These are phyloP conservation scores for Ramichloridium luteum DNA, from an alignment of 2,329 filamentous ascomycete species.

Conservation along the genomic window DNA sequence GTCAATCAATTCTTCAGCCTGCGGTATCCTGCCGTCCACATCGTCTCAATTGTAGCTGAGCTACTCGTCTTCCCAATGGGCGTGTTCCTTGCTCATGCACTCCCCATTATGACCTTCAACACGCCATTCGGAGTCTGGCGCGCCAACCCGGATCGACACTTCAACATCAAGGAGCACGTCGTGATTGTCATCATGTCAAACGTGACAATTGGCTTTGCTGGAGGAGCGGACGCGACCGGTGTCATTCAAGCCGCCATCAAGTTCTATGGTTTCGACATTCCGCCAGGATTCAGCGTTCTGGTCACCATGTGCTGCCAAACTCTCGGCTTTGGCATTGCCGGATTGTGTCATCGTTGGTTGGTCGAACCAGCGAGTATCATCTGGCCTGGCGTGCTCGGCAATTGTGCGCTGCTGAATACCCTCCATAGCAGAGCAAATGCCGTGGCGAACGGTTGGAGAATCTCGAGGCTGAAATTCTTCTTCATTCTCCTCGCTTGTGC, in stretches of 20 bases:
- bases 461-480: constrained; percentile 77
- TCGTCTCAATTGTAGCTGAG: constrained; percentile 77
- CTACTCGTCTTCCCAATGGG: constrained; percentile 76
- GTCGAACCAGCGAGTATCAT: constrained; percentile 83
- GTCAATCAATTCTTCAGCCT: constrained; percentile 75
- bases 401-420: constrained; percentile 78
- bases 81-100: constrained; percentile 59
- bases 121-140: constrained; percentile 30
- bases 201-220: constrained; percentile 41
- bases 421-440: constrained; percentile 69
- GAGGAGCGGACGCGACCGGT: constrained; percentile 36
- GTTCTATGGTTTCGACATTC: constrained; percentile 73
- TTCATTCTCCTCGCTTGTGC: constrained; percentile 57
- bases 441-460: constrained; percentile 50
- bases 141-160: constrained; percentile 19
- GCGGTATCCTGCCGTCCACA: constrained; percentile 80
- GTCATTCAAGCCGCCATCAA: constrained; percentile 79
- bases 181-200: constrained; percentile 33
- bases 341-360: constrained; percentile 66
- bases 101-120: constrained; percentile 47
- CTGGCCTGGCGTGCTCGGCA: constrained; percentile 81
- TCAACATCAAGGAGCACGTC: constrained; percentile 30
- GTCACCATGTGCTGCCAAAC: constrained; percentile 80
- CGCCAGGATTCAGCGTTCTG: constrained; percentile 65
- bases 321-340: constrained; percentile 75